phyloP scores from a whole-genome alignment of 2,329 filamentous ascomycete genomes.

The Phaeosphaeria sp. region DNA sequence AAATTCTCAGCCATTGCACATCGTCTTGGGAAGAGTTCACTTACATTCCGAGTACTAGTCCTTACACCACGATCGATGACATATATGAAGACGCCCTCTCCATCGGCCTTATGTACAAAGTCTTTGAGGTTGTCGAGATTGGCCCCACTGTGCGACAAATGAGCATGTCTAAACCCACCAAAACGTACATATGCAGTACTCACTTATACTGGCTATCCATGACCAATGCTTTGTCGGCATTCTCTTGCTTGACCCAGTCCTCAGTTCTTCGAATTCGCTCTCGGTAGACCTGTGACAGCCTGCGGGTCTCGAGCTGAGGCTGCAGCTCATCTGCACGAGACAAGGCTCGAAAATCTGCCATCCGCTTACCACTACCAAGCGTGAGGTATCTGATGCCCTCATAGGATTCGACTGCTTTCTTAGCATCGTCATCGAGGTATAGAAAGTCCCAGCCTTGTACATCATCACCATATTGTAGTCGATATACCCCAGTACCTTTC shows the following conservation, averaged over 20 bases:
- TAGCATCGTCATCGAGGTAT: not conserved
- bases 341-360: not conserved
- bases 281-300: too few relatives aligned
- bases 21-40: too few relatives aligned
- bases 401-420: not conserved
- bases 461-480: not conserved
- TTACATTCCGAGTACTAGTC: not conserved
- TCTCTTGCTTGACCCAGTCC: not conserved
- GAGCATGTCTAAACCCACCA: too few relatives aligned
- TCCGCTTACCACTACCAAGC: not conserved
- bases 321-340: not conserved
- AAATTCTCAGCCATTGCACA: too few relatives aligned
- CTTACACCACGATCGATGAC: not conserved
- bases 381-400: not conserved
- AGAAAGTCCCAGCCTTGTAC: not conserved
- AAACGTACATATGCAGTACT: too few relatives aligned
- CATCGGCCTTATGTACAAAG: not conserved
- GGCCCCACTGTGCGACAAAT: not conserved
- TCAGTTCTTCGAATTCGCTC: not conserved
- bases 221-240: not conserved
- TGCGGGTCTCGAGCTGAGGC: too few relatives aligned
- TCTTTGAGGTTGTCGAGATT: not conserved
- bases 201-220: not conserved
- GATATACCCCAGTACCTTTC: not conserved
- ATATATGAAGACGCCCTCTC: not conserved